phyloP scores from a whole-genome alignment of 2,329 filamentous ascomycete species.

The Colletotrichum sansevieriae region DNA sequence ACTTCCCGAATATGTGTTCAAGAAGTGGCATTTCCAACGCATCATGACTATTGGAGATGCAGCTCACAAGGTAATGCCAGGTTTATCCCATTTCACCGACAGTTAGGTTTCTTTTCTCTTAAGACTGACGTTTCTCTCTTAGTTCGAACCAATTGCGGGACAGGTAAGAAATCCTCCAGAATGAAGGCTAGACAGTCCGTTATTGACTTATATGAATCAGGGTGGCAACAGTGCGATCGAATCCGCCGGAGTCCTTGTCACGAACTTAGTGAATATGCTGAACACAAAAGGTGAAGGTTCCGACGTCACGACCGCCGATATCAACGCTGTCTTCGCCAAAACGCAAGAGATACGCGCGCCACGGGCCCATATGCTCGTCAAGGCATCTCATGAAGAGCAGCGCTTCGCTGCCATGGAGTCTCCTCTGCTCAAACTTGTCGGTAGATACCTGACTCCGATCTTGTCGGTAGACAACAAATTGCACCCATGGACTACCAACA shows the following conservation, averaged over 20 bases:
- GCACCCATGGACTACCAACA: slow-evolving; percentile 7
- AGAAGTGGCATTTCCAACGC: slow-evolving; percentile 51
- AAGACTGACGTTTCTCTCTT: not conserved
- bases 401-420: slow-evolving; percentile 43
- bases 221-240: slow-evolving; percentile 46
- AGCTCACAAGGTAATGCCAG: slow-evolving; percentile 48
- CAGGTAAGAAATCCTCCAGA: slow-evolving; percentile 42
- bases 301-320: slow-evolving; percentile 38
- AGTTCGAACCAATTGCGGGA: slow-evolving; percentile 47
- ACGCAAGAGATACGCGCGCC: slow-evolving; percentile 42
- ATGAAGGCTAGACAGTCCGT: no score
- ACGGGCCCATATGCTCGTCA: slow-evolving; percentile 36
- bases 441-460: not conserved
- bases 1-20: slow-evolving; percentile 50
- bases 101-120: not conserved
- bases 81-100: not conserved
- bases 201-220: no score
- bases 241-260: slow-evolving; percentile 44
- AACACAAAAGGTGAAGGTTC: slow-evolving; percentile 11
- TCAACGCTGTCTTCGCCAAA: slow-evolving; percentile 39
- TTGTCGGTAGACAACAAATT: slow-evolving; percentile 20
- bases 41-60: slow-evolving; percentile 51
- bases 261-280: slow-evolving; percentile 40
- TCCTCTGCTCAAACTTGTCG: slow-evolving; percentile 23
- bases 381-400: slow-evolving; percentile 41